A percentile compares a stretch with the other conserved stretches of the same genome.
These are phyloP conservation scores for Quercus berberidifolia DNA, from an alignment of 306 rosid species.

Conservation along the genomic window DNA sequence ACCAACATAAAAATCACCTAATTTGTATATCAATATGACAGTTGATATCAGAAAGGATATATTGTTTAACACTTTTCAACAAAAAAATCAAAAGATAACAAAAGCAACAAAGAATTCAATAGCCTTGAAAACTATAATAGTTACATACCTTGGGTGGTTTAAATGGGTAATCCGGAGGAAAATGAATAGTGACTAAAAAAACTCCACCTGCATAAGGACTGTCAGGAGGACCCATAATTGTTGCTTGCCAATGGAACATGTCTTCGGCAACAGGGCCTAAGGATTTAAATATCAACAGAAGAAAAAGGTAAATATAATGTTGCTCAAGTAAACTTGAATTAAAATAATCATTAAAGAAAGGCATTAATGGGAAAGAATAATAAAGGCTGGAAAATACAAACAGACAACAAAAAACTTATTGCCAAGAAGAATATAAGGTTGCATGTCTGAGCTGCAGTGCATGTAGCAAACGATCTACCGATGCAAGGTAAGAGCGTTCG, in stretches of 20 bases:
- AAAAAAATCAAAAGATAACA: background rate
- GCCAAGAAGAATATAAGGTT: background rate
- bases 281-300: conserved; percentile 12
- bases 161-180: conserved; percentile 58
- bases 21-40: background rate
- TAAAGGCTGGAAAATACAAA: background rate
- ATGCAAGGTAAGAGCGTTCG: too few species aligned
- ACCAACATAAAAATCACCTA: background rate
- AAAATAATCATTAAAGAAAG: background rate
- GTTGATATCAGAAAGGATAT: background rate
- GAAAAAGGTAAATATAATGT: conserved; percentile 6
- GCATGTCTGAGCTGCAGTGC: background rate
- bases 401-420: background rate
- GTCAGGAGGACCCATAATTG: conserved; percentile 76
- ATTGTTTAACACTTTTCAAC: background rate
- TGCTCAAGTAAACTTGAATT: background rate
- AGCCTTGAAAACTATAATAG: background rate
- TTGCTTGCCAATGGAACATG: conserved; percentile 68
- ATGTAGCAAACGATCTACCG: background rate
- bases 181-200: conserved; percentile 63
- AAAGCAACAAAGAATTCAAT: background rate
- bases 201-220: conserved; percentile 69
- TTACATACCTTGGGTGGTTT: conserved; percentile 57
- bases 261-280: conserved; percentile 66
- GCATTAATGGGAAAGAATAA: background rate